Percentiles rank a stretch among this genome's conserved stretches.
These are phyloP conservation scores for Oryza brachyantha DNA, from an alignment of 176 grass and related monocot genomes.

Conservation along the genomic window DNA sequence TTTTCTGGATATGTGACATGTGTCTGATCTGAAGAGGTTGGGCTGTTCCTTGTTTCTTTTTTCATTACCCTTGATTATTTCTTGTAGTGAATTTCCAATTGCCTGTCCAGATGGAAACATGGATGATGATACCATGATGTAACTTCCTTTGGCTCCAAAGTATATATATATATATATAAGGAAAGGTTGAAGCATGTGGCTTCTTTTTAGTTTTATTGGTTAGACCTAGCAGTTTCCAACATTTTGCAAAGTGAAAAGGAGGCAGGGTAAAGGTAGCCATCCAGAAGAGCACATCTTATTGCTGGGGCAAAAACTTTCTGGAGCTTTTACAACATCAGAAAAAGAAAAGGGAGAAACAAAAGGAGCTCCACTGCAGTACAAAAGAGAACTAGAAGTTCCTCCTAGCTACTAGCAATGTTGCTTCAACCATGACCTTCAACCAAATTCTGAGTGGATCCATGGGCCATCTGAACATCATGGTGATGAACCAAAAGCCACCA, in stretches of 20 bases:
- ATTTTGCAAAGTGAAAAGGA: not conserved
- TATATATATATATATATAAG: not conserved
- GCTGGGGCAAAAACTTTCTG: not conserved
- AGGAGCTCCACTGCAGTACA: not conserved
- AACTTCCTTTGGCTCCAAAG: not conserved
- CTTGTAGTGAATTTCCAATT: not conserved
- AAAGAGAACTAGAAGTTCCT: constrained; percentile 31
- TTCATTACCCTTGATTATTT: too few species aligned
- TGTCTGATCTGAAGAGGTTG: not conserved
- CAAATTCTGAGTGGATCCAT: not conserved
- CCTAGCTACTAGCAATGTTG: not conserved
- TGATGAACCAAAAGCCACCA: not conserved
- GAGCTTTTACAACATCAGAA: not conserved
- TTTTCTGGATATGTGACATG: not conserved
- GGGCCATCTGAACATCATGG: not conserved
- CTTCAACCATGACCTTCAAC: not conserved
- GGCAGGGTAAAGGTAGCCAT: not conserved
- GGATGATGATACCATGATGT: not conserved
- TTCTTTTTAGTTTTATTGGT: not conserved
- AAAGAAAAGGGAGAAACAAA: not conserved
- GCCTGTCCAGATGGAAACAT: not conserved
- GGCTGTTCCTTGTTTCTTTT: not conserved
- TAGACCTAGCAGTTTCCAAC: not conserved
- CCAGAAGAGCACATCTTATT: constrained; percentile 5
- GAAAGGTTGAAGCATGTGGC: not conserved